Base-by-base conservation (phyloP, 495 filamentous ascomycete species). In the Pseudevernia furfuracea region DNA sequence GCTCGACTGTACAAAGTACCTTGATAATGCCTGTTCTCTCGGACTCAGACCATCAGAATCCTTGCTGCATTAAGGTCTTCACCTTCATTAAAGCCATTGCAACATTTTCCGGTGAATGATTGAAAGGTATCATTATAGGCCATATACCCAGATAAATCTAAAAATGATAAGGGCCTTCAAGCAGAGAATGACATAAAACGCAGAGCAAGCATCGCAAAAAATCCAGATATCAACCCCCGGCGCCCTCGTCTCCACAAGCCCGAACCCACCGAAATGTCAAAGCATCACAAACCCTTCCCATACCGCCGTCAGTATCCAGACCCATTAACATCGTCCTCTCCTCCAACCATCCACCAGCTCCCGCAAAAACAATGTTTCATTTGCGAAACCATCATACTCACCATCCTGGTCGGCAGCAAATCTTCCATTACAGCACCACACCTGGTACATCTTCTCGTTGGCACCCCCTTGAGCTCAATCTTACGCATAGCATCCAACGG, bases 341-440 rank as follows among this genome's bases (percentile, higher is more conserved):
- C 64, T 46, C 66, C 39, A 25, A 60, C 53, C 67, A 71, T 70
- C 68, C 68, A 70, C 62, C 57, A 69, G 23, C 62, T 63, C 6
- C 70, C 70, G 62, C 70, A 71, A 30, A 68, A 52, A 56, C 70
- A 71, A 43, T 43, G 60, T 44, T 64, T 48, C 65, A 71, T 37
- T 2, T 49, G 36, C 38, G 44, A 21, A 36, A 65, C 52, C 36
- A 58, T 56, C 17, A 66, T 39, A 12, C 49, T 68, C 36, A 34
- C 39, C 25, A 46, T 62, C 52, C 53, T 62, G 1, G 46, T 44
- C 28, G 64, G 61, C 38, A 68, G 63, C 17, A 83, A 64, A 71
- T 89, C 87, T 72, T 87, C 87, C 83, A 85, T 87, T 23, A 86
- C 78, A 30, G 79, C 77, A 2, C 78, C 80, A 70, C 87, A 90